Percentiles rank a stretch among this genome's conserved stretches.
phyloP scores from a whole-genome alignment of 306 rosid species.

The Lathyrus oleraceus region DNA sequence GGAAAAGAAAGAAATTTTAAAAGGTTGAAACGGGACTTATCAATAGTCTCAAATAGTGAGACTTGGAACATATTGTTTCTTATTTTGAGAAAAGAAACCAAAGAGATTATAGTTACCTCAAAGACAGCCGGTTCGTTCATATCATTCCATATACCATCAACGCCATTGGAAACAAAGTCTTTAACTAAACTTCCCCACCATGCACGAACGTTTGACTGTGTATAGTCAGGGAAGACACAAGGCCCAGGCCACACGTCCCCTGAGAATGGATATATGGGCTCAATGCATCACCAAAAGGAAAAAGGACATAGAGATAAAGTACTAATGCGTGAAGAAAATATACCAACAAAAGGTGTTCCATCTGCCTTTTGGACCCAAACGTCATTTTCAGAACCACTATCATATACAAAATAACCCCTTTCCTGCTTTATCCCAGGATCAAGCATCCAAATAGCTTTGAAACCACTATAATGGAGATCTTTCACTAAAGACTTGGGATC shows the following conservation, averaged over 20 bases:
- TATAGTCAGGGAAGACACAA: conserved; percentile 92
- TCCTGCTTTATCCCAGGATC: conserved; percentile 92
- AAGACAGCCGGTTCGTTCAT: conserved; percentile 93
- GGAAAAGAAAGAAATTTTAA: conserved; percentile 33
- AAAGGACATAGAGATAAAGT: background rate
- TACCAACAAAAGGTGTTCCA: conserved; percentile 73
- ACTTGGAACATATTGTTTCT: conserved; percentile 2
- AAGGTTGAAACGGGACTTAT: conserved; percentile 12
- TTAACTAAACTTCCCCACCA: conserved; percentile 94
- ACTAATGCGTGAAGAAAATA: background rate
- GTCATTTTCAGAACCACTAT: conserved; percentile 66
- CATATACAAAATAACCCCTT: conserved; percentile 79
- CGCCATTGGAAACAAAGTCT: conserved; percentile 75
- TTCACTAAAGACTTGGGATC: conserved; percentile 69
- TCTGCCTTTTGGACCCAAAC: conserved; percentile 78
- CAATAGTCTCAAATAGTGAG: conserved; percentile 18
- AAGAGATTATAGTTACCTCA: conserved; percentile 53
- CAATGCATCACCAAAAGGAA: conserved; percentile 16
- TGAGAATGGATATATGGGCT: conserved; percentile 41
- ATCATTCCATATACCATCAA: conserved; percentile 98
- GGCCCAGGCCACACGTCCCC: conserved; percentile 96
- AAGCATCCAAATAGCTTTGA: conserved; percentile 95
- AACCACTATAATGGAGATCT: conserved; percentile 68
- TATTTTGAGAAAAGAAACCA: background rate
- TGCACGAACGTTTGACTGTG: conserved; percentile 74